Evolutionary conservation across 148 eudicot genomes (phyloP), one percentile per base, ranked within the genome.

Genomic region (Silene conica): DNA sequence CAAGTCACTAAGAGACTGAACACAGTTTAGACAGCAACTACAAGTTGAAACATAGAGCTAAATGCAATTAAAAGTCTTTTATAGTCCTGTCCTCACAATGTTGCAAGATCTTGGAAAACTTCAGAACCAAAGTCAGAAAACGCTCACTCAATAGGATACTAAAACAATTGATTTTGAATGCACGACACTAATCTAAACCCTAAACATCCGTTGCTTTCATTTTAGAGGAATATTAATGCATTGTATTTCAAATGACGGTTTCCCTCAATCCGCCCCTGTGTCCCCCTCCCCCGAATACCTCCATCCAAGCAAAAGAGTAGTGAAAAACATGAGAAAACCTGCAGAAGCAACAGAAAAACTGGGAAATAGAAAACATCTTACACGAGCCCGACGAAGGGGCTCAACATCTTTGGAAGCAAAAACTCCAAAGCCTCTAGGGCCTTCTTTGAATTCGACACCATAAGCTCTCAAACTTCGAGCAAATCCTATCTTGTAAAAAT

Each of bases 401-500:
- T 88, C 92, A 22, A 95, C 82, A 78, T 92, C 96, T 81, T 90
- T 95, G 52, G 99, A 86, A 41, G 99, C 99, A 86, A 78, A 95
- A 21, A 95, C 93, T 68, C 99, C 99, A 82, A 85, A 86, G 12
- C 99, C 99, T 82, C 88, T 86, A 65, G 99, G 99, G 13, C 99
- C 97, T 84, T 92, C 99, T 87, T 85, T 89, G 74, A 95, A 95
- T 65, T 92, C 97, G 74, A 95, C 84, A 58, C 99, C 99, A 84
- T 92, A 95, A 45, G 99, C 99, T 83, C 99, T 83, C 73, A 95
- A 85, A 76, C 90, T 86, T 75, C 90, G 85, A 73, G 89, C 92
- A 80, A 76, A 95, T 57, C 98, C 98, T 50, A 95, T 92, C 77
- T 81, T 90, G 75, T 95, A 95, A 78, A 95, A 95, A 74, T 95